Percentiles rank a stretch among this genome's conserved stretches.
These are phyloP conservation scores for Potentilla sterilis DNA, from an alignment of 306 rosid genomes.

Conservation along the genomic window DNA sequence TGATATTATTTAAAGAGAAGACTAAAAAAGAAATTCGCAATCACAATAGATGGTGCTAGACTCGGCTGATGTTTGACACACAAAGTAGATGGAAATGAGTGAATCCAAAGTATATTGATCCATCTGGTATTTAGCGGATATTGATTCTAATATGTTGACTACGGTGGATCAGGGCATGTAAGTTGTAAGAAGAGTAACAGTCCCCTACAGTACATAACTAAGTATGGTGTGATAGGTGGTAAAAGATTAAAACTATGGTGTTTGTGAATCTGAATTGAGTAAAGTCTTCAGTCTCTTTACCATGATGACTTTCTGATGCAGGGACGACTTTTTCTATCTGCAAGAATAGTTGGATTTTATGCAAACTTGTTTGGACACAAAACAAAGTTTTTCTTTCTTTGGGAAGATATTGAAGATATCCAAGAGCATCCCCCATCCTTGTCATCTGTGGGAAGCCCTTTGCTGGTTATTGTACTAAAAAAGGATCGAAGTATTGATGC, in stretches of 20 bases:
- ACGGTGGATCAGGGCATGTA: background rate
- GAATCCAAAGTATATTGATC: background rate
- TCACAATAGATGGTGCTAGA: background rate
- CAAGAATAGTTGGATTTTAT: slow-evolving; percentile 80
- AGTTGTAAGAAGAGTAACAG: background rate
- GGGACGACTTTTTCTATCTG: slow-evolving; percentile 83
- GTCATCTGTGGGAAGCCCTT: slow-evolving; percentile 80
- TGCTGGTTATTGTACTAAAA: slow-evolving; percentile 55
- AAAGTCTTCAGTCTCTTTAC: background rate
- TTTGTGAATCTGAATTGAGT: background rate
- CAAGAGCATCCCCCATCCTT: slow-evolving; percentile 66
- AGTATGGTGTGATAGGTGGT: background rate
- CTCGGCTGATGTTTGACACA: background rate
- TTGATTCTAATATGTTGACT: background rate
- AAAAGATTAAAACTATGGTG: background rate
- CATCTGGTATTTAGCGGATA: background rate
- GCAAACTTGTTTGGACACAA: slow-evolving; percentile 82
- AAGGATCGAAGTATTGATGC: slow-evolving; percentile 77
- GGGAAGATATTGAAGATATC: slow-evolving; percentile 90
- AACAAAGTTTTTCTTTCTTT: slow-evolving; percentile 82
- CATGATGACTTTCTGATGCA: slow-evolving; percentile 31
- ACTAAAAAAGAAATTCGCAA: background rate
- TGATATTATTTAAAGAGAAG: background rate
- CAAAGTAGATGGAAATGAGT: background rate
- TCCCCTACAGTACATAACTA: background rate